phyloP scores from a whole-genome alignment of 306 rosid genomes.

The barrel medic (Medicago truncatula) region DNA sequence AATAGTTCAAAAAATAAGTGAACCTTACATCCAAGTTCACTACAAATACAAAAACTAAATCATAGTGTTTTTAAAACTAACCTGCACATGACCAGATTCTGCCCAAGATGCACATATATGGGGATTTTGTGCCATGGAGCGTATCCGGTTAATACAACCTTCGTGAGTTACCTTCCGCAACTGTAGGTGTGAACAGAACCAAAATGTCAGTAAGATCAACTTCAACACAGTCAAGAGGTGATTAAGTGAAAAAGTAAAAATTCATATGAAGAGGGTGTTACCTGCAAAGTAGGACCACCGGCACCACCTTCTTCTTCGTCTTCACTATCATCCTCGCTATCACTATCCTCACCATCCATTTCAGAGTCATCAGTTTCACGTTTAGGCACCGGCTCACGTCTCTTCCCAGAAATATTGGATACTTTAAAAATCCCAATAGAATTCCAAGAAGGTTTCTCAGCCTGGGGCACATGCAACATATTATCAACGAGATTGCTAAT shows the following conservation, averaged over 20 bases:
- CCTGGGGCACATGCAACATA: slow-evolving; percentile 56
- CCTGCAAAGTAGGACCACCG: slow-evolving; percentile 74
- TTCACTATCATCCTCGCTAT: slow-evolving; percentile 71
- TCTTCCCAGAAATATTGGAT: slow-evolving; percentile 84
- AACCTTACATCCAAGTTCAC: not conserved
- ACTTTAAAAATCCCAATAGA: slow-evolving; percentile 85
- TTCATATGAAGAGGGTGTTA: slow-evolving; percentile 34
- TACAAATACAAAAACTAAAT: slow-evolving; percentile 7
- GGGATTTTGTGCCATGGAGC: slow-evolving; percentile 89
- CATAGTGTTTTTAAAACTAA: slow-evolving; percentile 41
- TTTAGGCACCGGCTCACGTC: slow-evolving; percentile 76
- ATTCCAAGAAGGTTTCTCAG: slow-evolving; percentile 80
- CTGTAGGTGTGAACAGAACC: slow-evolving; percentile 51
- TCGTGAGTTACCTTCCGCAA: slow-evolving; percentile 81
- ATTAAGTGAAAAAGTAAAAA: slow-evolving; percentile 8
- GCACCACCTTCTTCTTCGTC: slow-evolving; percentile 58
- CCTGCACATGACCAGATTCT: slow-evolving; percentile 86
- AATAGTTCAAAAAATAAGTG: slow-evolving; percentile 7
- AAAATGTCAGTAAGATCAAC: slow-evolving; percentile 15
- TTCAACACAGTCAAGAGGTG: slow-evolving; percentile 23
- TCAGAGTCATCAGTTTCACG: slow-evolving; percentile 55
- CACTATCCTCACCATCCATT: slow-evolving; percentile 76
- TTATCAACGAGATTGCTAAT: slow-evolving; percentile 11
- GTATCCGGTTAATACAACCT: slow-evolving; percentile 86
- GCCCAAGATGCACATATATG: slow-evolving; percentile 95